Evolutionary conservation across 1,139 yeast genomes (phyloP), one percentile per base, ranked within the genome.

Genomic region (Sugiyamaella pinicola): DNA sequence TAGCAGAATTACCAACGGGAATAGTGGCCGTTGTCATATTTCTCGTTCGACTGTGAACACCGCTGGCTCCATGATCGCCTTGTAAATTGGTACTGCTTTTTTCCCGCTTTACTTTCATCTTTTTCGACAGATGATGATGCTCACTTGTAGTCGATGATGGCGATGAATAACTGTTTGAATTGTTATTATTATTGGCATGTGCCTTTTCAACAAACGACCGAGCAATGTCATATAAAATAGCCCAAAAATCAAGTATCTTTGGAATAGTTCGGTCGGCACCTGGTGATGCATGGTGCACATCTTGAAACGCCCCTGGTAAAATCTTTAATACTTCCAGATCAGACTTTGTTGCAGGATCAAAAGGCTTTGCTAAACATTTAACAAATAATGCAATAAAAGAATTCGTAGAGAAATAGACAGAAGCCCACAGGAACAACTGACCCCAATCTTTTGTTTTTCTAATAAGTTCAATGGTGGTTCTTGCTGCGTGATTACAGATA

Each of bases 351-450:
- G 63, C 50, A 15, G 57, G 38, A 29, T 64, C 65, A 18, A 50
- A 42, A 0, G 69, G 66, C 24, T 58, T 53, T 12, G 62, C 58
- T 29, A 66, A 54, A 48, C 65, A 59, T 42, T 61, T 61, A 43
- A 67, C 61, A 44, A 64, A 61, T 15, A 67, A 52, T 2, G 68
- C 60, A 17, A 64, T 59, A 37, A 62, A 58, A 2, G 69, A 58
- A 34, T 58, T 59, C 7, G 64, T 58, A 10, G 60, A 55, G 35
- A 54, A 63, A 50, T 45, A 61, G 42, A 58, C 43, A 13, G 58
- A 47, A 10, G 56, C 61, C 59, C 58, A 57, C 21, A 54, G 50
- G 40, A 51, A 58, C 9, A 51, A 49, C 19, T 47, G 35, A n/a
- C 61, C 59, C 57, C 58, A 55, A 15, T 35, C 35, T 7, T 54